A percentile compares a stretch with the other conserved stretches of the same genome.
These are phyloP conservation scores for Lactarius hatsudake DNA, from an alignment of 768 basidiomycete genomes.

Conservation along the genomic window DNA sequence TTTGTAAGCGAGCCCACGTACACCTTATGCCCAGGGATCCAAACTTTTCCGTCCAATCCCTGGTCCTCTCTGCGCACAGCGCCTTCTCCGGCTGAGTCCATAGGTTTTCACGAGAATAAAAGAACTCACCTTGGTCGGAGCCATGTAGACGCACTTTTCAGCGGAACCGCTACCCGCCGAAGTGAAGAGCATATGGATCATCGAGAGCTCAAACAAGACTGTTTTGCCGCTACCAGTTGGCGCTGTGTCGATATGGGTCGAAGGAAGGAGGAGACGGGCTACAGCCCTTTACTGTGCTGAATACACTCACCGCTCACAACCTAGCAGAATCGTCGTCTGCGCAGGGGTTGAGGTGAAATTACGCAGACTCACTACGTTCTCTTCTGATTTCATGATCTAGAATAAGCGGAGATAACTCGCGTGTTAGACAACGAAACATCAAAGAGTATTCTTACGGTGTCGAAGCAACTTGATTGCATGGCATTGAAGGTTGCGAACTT, in stretches of 20 bases:
- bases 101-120: background rate
- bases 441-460: constrained; percentile 49
- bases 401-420: background rate
- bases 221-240: constrained; percentile 98
- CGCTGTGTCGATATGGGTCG: constrained; percentile 44
- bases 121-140: constrained; percentile 75
- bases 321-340: constrained; percentile 37
- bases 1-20: constrained; percentile 35
- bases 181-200: constrained; percentile 67
- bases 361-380: constrained; percentile 57
- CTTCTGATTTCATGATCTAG: constrained; percentile 56
- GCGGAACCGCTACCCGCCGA: constrained; percentile 36
- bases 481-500: constrained; percentile 91
- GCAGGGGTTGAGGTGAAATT: background rate
- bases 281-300: background rate
- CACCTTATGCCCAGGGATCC: constrained; percentile 73
- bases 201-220: constrained; percentile 87
- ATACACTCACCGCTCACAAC: constrained; percentile 62
- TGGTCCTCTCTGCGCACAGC: constrained; percentile 77
- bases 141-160: constrained; percentile 86
- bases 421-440: background rate
- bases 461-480: constrained; percentile 82
- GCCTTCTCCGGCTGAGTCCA: constrained; percentile 48
- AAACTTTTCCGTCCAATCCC: constrained; percentile 85
- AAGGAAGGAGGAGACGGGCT: constrained; percentile 6